A percentile compares a stretch with the other conserved stretches of the same genome.
phyloP scores from a whole-genome alignment of 2,329 filamentous ascomycete species.

The Biscogniauxia sp. region DNA sequence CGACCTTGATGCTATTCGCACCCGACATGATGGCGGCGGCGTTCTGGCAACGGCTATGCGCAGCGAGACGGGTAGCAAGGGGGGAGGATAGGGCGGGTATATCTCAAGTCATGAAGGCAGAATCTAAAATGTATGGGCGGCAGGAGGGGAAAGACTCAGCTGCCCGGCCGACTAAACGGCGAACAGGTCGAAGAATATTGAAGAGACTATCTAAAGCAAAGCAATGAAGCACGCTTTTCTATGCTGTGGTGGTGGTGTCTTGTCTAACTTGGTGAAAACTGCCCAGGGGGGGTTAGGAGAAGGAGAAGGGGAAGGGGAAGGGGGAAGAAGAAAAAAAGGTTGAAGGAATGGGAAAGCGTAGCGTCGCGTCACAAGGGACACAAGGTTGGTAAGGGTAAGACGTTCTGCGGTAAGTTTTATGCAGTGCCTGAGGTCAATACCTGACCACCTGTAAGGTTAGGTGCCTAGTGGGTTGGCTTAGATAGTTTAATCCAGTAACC shows the following conservation, averaged over 20 bases:
- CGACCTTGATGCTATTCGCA: constrained; percentile 75
- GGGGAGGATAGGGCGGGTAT: constrained; percentile 14
- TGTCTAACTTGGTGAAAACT: not conserved
- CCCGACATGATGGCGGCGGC: constrained; percentile 49
- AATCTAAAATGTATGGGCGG: constrained; percentile 2
- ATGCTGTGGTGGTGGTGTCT: not conserved
- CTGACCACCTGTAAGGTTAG: too few relatives aligned
- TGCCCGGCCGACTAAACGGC: constrained; percentile 31
- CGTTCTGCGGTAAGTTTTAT: not conserved
- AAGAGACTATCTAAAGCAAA: constrained; percentile 4
- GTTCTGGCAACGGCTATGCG: constrained; percentile 26
- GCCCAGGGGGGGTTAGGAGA: not conserved
- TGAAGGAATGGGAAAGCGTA: not conserved
- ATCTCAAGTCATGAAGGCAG: constrained; percentile 30
- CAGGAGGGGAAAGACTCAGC: constrained; percentile 16
- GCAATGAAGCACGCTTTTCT: not conserved
- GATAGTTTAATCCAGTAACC: not conserved
- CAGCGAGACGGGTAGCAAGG: constrained; percentile 21
- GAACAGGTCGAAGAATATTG: constrained; percentile 27
- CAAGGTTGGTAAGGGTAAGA: not conserved
- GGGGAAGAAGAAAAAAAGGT: not conserved
- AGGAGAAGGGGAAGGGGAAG: not conserved
- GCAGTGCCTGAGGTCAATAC: not conserved
- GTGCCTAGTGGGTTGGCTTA: not conserved
- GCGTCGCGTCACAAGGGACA: not conserved